phyloP scores from a whole-genome alignment of 768 basidiomycete species.

The Tulasnella sp. region DNA sequence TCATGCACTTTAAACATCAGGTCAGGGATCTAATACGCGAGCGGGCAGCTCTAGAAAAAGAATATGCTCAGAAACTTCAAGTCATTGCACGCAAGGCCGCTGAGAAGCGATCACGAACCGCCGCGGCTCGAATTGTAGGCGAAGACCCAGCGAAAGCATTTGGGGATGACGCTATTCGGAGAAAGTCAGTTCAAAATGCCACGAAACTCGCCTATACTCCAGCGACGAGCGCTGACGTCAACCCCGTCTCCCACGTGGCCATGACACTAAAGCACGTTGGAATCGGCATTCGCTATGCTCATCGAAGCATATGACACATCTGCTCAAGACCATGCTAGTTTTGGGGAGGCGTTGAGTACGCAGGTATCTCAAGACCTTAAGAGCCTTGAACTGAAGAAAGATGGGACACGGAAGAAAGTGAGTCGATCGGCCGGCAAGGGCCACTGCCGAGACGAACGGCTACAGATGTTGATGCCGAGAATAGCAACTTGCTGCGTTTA shows the following conservation, averaged over 20 bases:
- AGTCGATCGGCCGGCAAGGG: neutral
- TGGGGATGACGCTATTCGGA: constrained; percentile 50
- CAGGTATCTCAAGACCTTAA: constrained; percentile 65
- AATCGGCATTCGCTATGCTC: constrained; percentile 64
- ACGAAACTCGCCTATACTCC: neutral
- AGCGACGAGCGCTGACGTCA: constrained; percentile 4
- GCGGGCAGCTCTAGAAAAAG: constrained; percentile 64
- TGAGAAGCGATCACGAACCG: constrained; percentile 66
- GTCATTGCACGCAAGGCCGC: constrained; percentile 59
- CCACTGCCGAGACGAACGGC: neutral
- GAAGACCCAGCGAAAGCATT: constrained; percentile 62
- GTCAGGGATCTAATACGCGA: constrained; percentile 69
- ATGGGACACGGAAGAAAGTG: constrained; percentile 68
- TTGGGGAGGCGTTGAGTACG: constrained; percentile 57
- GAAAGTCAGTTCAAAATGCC: constrained; percentile 48
- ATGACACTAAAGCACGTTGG: constrained; percentile 56
- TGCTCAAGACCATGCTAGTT: constrained; percentile 64
- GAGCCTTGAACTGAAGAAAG: constrained; percentile 57
- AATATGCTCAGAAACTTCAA: constrained; percentile 72
- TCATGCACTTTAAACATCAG: constrained; percentile 39
- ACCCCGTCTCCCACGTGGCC: constrained; percentile 1
- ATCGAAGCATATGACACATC: constrained; percentile 56
- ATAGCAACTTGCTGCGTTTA: constrained; percentile 64
- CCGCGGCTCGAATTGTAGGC: constrained; percentile 54
- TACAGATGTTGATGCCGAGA: neutral